These are phyloP conservation scores for Scenedesmus sp. DNA, from an alignment of 163 green algal genomes.

Conservation along the genomic window DNA sequence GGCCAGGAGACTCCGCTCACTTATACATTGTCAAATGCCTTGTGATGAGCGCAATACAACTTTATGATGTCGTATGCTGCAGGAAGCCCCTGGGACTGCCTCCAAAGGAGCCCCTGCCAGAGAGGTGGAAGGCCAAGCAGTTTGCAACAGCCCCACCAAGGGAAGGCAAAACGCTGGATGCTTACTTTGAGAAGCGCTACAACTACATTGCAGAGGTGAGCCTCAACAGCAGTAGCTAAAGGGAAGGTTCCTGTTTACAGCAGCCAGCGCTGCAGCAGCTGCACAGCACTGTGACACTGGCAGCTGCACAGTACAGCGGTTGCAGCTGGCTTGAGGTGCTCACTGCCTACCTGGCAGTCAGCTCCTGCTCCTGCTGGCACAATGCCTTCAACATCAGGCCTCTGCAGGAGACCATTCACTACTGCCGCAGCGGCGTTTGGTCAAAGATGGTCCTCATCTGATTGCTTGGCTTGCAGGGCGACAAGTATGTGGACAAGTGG, in stretches of 20 bases:
- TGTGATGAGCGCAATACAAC: background rate
- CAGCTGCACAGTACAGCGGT: background rate
- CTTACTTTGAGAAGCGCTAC: slow-evolving; percentile 89
- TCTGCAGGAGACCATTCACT: background rate
- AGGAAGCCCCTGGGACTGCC: slow-evolving; percentile 16
- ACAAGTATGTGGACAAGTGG: slow-evolving; percentile 80
- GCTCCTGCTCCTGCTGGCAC: background rate
- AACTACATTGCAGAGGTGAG: slow-evolving; percentile 78
- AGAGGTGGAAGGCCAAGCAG: slow-evolving; percentile 81
- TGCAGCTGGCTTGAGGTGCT: background rate
- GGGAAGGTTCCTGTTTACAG: background rate
- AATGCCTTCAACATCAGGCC: background rate
- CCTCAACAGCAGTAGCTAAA: background rate
- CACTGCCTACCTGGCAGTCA: background rate
- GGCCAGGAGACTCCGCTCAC: background rate
- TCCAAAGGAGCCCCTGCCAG: slow-evolving; percentile 10
- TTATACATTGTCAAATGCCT: slow-evolving; percentile 19
- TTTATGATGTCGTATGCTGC: background rate
- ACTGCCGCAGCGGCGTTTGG: background rate
- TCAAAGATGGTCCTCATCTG: background rate
- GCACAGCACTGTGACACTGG: background rate
- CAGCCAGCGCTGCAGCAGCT: background rate
- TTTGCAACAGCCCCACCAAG: slow-evolving; percentile 69
- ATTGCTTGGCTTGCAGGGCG: slow-evolving; percentile 60
- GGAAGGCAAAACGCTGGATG: slow-evolving; percentile 74